phyloP scores from a whole-genome alignment of 2,329 filamentous ascomycete genomes.

The Aaosphaeria arxii region DNA sequence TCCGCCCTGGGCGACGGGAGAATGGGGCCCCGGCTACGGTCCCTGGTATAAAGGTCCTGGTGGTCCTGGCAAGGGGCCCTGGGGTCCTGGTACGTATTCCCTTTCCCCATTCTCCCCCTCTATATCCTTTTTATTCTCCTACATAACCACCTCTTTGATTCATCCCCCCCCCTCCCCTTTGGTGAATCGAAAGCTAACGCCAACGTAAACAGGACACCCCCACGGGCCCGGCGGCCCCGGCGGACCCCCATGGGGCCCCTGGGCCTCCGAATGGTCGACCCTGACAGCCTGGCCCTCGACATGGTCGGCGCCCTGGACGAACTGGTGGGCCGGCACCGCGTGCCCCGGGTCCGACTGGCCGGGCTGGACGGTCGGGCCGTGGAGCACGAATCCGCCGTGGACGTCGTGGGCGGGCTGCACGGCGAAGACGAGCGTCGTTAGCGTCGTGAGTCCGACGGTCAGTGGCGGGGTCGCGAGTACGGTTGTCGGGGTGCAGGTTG shows the following conservation, averaged over 20 bases:
- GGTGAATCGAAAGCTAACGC: too few species aligned
- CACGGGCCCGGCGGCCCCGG: slow-evolving; percentile 14
- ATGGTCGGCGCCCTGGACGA: slow-evolving; percentile 26
- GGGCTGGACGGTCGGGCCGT: slow-evolving; percentile 35
- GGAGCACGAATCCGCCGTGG: slow-evolving; percentile 35
- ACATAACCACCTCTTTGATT: too few species aligned
- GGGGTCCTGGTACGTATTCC: neutral
- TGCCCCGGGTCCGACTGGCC: slow-evolving; percentile 35
- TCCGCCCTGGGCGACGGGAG: neutral
- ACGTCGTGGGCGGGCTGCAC: slow-evolving; percentile 33
- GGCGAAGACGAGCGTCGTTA: slow-evolving; percentile 29
- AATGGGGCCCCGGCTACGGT: slow-evolving; percentile 5
- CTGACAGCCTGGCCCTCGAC: slow-evolving; percentile 18
- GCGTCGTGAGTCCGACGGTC: slow-evolving; percentile 25
- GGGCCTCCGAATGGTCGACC: slow-evolving; percentile 23
- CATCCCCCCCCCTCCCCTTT: too few species aligned
- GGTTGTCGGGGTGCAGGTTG: slow-evolving; percentile 31
- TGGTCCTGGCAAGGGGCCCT: neutral
- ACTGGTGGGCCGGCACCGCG: slow-evolving; percentile 31
- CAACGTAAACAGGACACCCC: neutral
- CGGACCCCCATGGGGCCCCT: slow-evolving; percentile 26
- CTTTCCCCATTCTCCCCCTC: too few species aligned
- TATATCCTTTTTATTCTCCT: too few species aligned
- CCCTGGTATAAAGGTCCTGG: slow-evolving; percentile 1
- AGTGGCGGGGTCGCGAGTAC: slow-evolving; percentile 22